Evolutionary conservation across 345 rosid species (phyloP).

Genomic region (Syzygium grande): DNA sequence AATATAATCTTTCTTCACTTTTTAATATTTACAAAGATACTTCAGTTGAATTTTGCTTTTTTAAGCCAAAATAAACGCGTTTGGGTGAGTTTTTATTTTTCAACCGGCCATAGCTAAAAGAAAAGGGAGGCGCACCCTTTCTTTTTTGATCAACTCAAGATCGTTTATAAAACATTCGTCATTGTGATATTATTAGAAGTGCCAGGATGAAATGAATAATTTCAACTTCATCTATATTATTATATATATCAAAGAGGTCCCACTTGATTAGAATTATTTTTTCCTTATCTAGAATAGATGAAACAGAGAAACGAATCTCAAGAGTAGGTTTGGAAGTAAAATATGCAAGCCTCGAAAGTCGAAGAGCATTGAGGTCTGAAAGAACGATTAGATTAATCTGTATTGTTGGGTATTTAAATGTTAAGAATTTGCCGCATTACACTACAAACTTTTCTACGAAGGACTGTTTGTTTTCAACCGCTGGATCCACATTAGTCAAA

Average conservation of each 20-base stretch:
- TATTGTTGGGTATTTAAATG: too few relatives aligned
- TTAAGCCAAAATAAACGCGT: background rate
- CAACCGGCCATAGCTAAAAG: too few relatives aligned
- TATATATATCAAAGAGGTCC: background rate
- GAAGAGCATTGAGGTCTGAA: background rate
- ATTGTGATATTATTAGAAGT: background rate
- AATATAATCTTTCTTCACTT: background rate
- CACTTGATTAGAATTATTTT: background rate
- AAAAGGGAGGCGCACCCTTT: background rate
- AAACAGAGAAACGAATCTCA: background rate
- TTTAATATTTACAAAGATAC: background rate
- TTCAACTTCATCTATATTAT: background rate
- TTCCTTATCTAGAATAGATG: background rate
- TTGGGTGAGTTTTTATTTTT: background rate
- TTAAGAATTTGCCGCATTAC: too few relatives aligned
- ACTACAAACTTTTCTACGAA: background rate
- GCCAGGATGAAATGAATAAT: too few relatives aligned
- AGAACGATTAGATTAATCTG: background rate
- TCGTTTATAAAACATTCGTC: background rate
- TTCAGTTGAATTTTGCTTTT: background rate
- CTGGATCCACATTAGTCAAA: background rate
- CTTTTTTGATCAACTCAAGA: background rate
- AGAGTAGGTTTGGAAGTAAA: background rate
- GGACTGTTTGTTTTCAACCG: background rate
- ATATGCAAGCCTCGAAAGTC: background rate